A percentile compares a stretch with the other conserved stretches of the same genome.
Conservation (phyloP, 768 basidiomycete genomes). For the Pholiota molesta region DNA sequence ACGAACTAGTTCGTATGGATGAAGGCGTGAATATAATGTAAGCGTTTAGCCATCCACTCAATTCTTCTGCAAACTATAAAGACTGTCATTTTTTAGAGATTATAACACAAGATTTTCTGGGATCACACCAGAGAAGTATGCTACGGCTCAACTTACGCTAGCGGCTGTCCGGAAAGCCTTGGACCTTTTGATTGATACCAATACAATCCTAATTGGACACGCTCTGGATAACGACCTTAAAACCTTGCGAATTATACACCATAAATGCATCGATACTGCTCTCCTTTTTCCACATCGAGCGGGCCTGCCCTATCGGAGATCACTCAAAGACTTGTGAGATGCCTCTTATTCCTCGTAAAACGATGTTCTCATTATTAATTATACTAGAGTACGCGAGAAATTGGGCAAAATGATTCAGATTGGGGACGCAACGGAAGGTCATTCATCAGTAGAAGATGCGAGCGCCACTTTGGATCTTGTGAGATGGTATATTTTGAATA, state of each 20-base stretch:
- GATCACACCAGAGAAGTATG: conserved; percentile 59
- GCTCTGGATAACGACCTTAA: conserved; percentile 94
- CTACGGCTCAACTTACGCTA: conserved; percentile 69
- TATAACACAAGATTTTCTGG: conserved; percentile 93
- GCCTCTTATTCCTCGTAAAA: conserved; percentile 17
- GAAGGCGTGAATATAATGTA: conserved; percentile 80
- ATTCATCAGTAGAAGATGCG: conserved; percentile 92
- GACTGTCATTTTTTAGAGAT: conserved; percentile 55
- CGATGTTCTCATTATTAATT: conserved; percentile 5
- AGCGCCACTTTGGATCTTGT: conserved; percentile 87
- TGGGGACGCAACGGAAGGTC: conserved; percentile 74
- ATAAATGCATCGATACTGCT: conserved; percentile 84
- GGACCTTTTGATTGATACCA: conserved; percentile 68
- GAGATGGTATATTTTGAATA: conserved; percentile 77
- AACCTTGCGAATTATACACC: conserved; percentile 86
- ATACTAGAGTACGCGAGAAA: conserved; percentile 76
- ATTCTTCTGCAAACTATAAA: neutral
- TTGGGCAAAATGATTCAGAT: conserved; percentile 83
- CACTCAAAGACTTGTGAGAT: conserved; percentile 78
- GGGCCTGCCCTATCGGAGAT: conserved; percentile 76
- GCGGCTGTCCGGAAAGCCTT: conserved; percentile 67
- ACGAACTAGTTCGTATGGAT: conserved; percentile 82
- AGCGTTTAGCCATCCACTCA: conserved; percentile 26
- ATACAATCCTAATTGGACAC: conserved; percentile 90
- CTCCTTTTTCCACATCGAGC: conserved; percentile 81